Conservation (phyloP, 2,329 filamentous ascomycete genomes). For the Cercospora beticola region DNA sequence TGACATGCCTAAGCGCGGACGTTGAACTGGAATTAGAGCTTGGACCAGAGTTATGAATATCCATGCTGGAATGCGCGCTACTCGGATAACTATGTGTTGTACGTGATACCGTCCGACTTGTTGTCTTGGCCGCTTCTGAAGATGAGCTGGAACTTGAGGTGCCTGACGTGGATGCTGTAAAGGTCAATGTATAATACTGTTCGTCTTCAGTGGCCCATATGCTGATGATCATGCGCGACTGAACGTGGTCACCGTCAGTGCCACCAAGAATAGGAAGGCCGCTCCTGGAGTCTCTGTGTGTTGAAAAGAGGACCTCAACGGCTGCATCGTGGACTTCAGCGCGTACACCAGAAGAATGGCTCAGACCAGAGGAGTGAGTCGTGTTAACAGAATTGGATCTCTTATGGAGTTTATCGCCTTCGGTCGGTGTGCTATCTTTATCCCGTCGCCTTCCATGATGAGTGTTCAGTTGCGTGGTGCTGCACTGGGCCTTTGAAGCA, state of each 20-base stretch:
- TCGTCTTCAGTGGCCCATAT: constrained; percentile 69
- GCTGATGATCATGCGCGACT: constrained; percentile 74
- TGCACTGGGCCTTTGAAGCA: constrained; percentile 33
- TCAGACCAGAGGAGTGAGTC: constrained; percentile 10
- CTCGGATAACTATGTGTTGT: constrained; percentile 41
- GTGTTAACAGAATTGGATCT: constrained; percentile 26
- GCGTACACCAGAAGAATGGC: constrained; percentile 32
- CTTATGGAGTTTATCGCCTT: constrained; percentile 15
- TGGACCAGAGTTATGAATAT: constrained; percentile 36
- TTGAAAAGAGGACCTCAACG: constrained; percentile 66
- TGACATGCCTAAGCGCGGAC: neutral
- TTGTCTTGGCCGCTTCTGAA: constrained; percentile 32
- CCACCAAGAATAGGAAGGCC: constrained; percentile 42
- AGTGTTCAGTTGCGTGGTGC: constrained; percentile 32
- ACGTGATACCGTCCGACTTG: constrained; percentile 44
- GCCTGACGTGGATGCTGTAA: constrained; percentile 56
- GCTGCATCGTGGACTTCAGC: constrained; percentile 59
- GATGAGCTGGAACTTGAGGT: constrained; percentile 18
- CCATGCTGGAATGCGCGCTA: constrained; percentile 40
- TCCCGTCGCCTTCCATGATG: constrained; percentile 24
- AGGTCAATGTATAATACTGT: constrained; percentile 72
- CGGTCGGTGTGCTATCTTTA: constrained; percentile 27
- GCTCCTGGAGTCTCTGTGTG: constrained; percentile 42
- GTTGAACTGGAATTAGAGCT: constrained; percentile 28
- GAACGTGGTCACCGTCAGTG: constrained; percentile 42